Conservation (phyloP, 352 stramenopile genomes). For the Plasmopara halstedii region DNA sequence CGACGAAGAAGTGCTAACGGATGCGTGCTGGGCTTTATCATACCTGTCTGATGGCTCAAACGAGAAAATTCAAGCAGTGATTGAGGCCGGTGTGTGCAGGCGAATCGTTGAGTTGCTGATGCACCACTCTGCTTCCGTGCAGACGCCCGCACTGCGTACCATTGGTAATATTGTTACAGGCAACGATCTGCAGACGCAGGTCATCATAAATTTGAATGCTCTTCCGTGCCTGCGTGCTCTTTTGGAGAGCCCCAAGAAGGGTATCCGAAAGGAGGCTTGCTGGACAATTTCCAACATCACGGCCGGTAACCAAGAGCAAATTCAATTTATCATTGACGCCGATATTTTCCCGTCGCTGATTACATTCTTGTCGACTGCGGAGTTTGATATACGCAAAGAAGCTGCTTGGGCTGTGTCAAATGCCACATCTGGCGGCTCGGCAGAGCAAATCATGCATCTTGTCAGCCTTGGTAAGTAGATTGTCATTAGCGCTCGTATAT, state of each 20-base stretch:
- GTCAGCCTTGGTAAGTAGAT: conserved; percentile 82
- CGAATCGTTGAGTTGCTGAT: conserved; percentile 95
- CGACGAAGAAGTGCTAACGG: conserved; percentile 98
- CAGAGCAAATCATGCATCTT: conserved; percentile 95
- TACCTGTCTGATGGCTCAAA: conserved; percentile 98
- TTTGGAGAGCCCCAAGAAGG: conserved; percentile 94
- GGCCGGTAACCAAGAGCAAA: conserved; percentile 98
- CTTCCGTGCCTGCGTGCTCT: conserved; percentile 94
- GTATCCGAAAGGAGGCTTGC: conserved; percentile 98
- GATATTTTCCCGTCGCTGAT: conserved; percentile 97
- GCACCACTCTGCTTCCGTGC: conserved; percentile 73
- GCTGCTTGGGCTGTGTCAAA: conserved; percentile 99
- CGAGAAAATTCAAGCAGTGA: conserved; percentile 98
- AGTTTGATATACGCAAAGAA: conserved; percentile 99
- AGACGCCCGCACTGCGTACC: conserved; percentile 76
- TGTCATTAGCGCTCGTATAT: background rate
- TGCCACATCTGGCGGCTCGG: conserved; percentile 91
- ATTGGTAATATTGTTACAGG: conserved; percentile 99
- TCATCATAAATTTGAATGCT: conserved; percentile 97
- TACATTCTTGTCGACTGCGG: conserved; percentile 91
- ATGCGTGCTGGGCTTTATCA: conserved; percentile 98
- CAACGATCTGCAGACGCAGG: conserved; percentile 98
- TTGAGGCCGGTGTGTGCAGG: conserved; percentile 94
- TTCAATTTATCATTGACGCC: conserved; percentile 96
- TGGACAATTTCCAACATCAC: conserved; percentile 99